These are phyloP conservation scores for Coriolopsis trogii DNA, from an alignment of 1,284 basidiomycete genomes.

Conservation along the genomic window DNA sequence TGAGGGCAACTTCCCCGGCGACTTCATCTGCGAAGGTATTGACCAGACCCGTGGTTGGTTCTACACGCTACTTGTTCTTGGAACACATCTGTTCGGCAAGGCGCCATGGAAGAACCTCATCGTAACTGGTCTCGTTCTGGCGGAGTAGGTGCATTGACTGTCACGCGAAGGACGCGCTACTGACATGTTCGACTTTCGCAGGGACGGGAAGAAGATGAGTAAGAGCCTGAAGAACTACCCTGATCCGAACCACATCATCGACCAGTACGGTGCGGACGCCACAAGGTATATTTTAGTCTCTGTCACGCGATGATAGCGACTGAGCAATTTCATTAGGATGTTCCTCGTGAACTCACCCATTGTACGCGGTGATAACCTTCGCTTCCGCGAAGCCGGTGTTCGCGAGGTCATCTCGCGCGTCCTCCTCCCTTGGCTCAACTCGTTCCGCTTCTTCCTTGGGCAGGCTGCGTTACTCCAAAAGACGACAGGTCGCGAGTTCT, in stretches of 20 bases:
- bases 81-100: slow-evolving; percentile 90
- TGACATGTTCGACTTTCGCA: slow-evolving; percentile 31
- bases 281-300: slow-evolving; percentile 63
- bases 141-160: slow-evolving; percentile 60
- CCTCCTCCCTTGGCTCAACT: slow-evolving; percentile 98
- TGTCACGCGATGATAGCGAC: not conserved
- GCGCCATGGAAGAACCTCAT: slow-evolving; percentile 99
- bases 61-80: slow-evolving; percentile 96
- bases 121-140: slow-evolving; percentile 94
- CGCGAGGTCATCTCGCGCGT: slow-evolving; percentile 95
- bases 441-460: slow-evolving; percentile 99
- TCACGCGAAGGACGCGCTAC: too few relatives aligned
- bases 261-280: slow-evolving; percentile 95
- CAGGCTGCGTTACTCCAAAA: slow-evolving; percentile 92
- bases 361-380: slow-evolving; percentile 95
- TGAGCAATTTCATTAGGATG: slow-evolving; percentile 57
- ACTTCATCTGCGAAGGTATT: slow-evolving; percentile 98
- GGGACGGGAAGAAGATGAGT: slow-evolving; percentile 99
- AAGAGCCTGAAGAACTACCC: slow-evolving; percentile 98
- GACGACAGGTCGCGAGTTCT: slow-evolving; percentile 78
- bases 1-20: slow-evolving; percentile 90
- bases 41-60: slow-evolving; percentile 99
- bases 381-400: slow-evolving; percentile 98
- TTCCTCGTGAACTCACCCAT: slow-evolving; percentile 99
- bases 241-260: slow-evolving; percentile 92